Base-by-base conservation (phyloP, 108 stramenopile genomes). In the Cyclotella baltica region DNA sequence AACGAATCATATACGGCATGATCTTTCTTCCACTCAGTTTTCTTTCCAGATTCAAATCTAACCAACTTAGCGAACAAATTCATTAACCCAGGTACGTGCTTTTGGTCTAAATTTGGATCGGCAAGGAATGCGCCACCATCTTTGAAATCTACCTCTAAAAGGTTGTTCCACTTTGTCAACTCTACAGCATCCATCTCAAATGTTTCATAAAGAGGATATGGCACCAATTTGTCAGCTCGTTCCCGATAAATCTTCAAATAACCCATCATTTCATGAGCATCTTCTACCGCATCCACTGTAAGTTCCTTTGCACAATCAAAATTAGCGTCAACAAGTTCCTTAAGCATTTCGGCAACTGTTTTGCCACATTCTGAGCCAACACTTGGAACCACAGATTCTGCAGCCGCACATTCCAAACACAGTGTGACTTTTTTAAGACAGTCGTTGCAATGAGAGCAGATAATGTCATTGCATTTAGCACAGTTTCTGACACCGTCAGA, bases 41-140 rank as follows among this genome's bases (percentile, higher is more conserved):
- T 31, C 25, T 50, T 69, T 50, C 25, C 29, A 9, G 47, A 29
- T 43, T 69, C 67, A 52, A 69, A 55, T 34, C 9, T 51, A 5
- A 69, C 67, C 15, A 69, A 55, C 15, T 47, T 23, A 19, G 67
- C 50, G 34, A 69, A 69, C 8, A 69, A 34, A 16, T 50, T 6
- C 3, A 69, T 16, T n/a, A 69, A 16, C 18, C 38, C 27, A 2
- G 67, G 67, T 13, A 69, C 6, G 25, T 52, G 3, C 48, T 15
- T 51, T 15, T 3, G 16, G 67, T 69, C 50, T 5, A 52, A 28
- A 10, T 69, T 5, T 52, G 67, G 67, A 9, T 69, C 50, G 3
- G 67, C 20, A 22, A 69, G 27, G 67, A 69, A 69, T 16, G 67
- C 11, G 15, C 67, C 67, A 34, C 67, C 67, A 16, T 69, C 67